These are phyloP conservation scores for Leccinum variicolor DNA, from an alignment of 768 basidiomycete genomes.

Conservation along the genomic window DNA sequence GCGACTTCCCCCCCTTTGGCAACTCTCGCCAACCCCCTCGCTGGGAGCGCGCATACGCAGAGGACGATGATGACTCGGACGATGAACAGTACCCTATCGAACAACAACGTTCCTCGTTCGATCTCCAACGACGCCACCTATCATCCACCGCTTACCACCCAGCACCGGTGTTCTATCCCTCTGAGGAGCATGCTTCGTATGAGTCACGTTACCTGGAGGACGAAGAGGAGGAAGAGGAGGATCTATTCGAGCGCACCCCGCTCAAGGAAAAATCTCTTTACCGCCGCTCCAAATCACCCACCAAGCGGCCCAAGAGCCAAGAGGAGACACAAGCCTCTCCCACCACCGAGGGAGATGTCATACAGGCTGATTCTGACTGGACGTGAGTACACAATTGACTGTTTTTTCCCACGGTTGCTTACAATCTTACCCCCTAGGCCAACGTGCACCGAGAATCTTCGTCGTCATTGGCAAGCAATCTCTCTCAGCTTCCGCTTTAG, in stretches of 20 bases:
- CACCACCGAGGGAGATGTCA: constrained; percentile 1
- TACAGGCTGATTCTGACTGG: constrained; percentile 26
- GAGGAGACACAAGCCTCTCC: constrained; percentile 18
- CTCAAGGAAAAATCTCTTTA: constrained; percentile 27
- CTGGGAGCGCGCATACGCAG: constrained; percentile 34
- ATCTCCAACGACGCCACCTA: constrained; percentile 19
- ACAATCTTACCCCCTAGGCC: constrained; percentile 39
- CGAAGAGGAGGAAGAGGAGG: constrained; percentile 26
- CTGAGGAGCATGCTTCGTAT: constrained; percentile 30
- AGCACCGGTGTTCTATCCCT: constrained; percentile 22
- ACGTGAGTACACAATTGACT: constrained; percentile 25
- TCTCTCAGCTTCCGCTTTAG: constrained; percentile 53
- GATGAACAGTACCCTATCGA: constrained; percentile 26
- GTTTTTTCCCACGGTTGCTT: background rate
- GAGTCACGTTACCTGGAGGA: constrained; percentile 27
- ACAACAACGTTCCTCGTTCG: constrained; percentile 17
- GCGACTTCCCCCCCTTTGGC: constrained; percentile 51
- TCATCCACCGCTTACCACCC: constrained; percentile 24
- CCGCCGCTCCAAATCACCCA: constrained; percentile 18
- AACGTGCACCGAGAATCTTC: constrained; percentile 51
- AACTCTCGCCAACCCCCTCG: constrained; percentile 25
- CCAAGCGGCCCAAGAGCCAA: constrained; percentile 11
- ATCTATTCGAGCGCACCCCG: constrained; percentile 16
- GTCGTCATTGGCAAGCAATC: constrained; percentile 61
- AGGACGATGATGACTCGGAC: constrained; percentile 28